phyloP scores from a whole-genome alignment of 495 filamentous ascomycete genomes.

The Bacidia rubella region DNA sequence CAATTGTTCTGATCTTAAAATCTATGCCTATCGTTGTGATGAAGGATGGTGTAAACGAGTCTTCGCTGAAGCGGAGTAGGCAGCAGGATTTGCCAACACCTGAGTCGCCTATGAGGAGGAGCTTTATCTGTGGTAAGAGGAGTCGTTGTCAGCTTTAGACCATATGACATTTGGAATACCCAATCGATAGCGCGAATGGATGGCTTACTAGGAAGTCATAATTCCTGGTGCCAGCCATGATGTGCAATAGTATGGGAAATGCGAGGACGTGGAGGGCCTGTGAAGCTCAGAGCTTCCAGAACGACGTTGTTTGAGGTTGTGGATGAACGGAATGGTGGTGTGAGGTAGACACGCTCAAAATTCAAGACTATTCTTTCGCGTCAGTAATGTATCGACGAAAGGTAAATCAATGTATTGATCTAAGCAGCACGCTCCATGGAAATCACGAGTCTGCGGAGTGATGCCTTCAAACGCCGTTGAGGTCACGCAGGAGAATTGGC shows the following conservation, averaged over 20 bases:
- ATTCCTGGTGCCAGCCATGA: conserved; percentile 91
- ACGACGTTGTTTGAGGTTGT: too few species aligned
- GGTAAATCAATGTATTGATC: too few species aligned
- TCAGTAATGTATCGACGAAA: too few species aligned
- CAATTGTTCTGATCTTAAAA: conserved; percentile 98
- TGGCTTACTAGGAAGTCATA: conserved; percentile 88
- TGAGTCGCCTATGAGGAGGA: conserved; percentile 94
- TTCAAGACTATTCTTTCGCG: too few species aligned
- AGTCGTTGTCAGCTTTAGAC: conserved; percentile 9
- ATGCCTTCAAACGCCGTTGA: conserved; percentile 7
- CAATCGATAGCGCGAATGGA: background rate
- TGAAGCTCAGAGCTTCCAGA: conserved; percentile 7
- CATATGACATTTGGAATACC: background rate
- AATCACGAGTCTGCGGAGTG: background rate
- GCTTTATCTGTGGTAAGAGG: conserved; percentile 64
- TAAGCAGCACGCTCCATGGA: background rate
- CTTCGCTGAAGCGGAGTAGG: conserved; percentile 93
- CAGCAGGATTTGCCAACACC: conserved; percentile 98
- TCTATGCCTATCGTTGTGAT: conserved; percentile 99
- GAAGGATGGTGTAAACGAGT: conserved; percentile 95
- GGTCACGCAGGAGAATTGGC: conserved; percentile 4
- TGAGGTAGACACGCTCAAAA: too few species aligned
- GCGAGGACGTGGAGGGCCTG: background rate
- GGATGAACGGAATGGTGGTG: too few species aligned
- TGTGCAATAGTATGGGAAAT: conserved; percentile 20